Percentiles rank a stretch among this genome's conserved stretches.
These are phyloP conservation scores for Tricholoma hemisulphureum DNA, from an alignment of 768 basidiomycete species.

Conservation along the genomic window DNA sequence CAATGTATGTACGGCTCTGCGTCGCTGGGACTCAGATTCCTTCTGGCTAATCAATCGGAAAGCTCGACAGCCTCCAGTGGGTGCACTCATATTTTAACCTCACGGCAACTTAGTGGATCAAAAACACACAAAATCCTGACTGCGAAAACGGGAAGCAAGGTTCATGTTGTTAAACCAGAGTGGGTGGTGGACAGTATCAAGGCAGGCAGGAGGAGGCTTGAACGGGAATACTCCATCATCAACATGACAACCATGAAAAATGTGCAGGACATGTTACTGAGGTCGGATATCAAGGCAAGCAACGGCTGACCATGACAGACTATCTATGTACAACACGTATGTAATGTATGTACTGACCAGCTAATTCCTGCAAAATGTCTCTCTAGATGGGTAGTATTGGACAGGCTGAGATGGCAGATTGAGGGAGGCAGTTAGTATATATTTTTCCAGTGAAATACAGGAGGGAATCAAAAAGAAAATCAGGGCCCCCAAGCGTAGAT, in stretches of 20 bases:
- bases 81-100: slow-evolving; percentile 79
- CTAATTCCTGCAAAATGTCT: not conserved
- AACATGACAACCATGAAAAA: slow-evolving; percentile 36
- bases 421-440: not conserved
- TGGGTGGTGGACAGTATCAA: slow-evolving; percentile 72
- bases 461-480: slow-evolving; percentile 16
- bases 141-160: slow-evolving; percentile 44
- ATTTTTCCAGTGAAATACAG: not conserved
- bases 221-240: slow-evolving; percentile 56
- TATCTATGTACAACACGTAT: not conserved
- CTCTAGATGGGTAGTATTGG: not conserved
- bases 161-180: slow-evolving; percentile 69
- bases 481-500: slow-evolving; percentile 55
- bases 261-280: slow-evolving; percentile 37
- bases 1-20: slow-evolving; percentile 48
- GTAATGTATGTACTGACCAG: not conserved
- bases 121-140: slow-evolving; percentile 69
- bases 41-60: slow-evolving; percentile 8
- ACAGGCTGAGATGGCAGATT: not conserved
- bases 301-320: too few species aligned
- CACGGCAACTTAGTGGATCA: slow-evolving; percentile 64
- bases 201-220: slow-evolving; percentile 57
- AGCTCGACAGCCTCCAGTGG: slow-evolving; percentile 58
- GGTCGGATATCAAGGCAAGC: slow-evolving; percentile 1
- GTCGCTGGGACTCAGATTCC: not conserved